These are phyloP conservation scores for Cladophialophora carrionii DNA, from an alignment of 2,329 filamentous ascomycete species.

Conservation along the genomic window DNA sequence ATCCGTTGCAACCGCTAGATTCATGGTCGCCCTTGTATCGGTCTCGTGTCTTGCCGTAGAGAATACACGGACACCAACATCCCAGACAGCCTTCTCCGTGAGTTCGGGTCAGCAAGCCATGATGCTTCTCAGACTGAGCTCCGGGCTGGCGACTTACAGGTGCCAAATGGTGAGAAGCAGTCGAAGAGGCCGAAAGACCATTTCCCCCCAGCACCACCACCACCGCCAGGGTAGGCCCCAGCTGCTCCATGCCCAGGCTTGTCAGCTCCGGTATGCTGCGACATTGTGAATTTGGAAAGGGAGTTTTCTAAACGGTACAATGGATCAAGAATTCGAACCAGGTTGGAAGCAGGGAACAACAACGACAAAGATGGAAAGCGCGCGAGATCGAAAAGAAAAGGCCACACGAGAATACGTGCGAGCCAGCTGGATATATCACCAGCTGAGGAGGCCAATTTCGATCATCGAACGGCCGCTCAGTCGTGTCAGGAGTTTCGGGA, in stretches of 20 bases:
- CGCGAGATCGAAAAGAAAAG: neutral
- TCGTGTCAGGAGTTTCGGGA: neutral
- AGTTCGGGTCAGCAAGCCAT: neutral
- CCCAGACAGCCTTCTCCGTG: slow-evolving; percentile 39
- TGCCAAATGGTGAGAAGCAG: slow-evolving; percentile 42
- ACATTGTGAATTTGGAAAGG: slow-evolving; percentile 4
- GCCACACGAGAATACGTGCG: neutral
- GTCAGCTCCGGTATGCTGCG: slow-evolving; percentile 9
- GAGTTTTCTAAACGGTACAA: neutral
- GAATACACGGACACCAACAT: slow-evolving; percentile 42
- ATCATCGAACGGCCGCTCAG: neutral
- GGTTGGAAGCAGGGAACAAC: neutral
- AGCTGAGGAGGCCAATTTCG: neutral
- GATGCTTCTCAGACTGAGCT: neutral
- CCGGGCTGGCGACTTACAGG: slow-evolving; percentile 38
- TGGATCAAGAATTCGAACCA: neutral
- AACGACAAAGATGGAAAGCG: neutral
- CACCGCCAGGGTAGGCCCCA: slow-evolving; percentile 6
- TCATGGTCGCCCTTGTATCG: slow-evolving; percentile 42
- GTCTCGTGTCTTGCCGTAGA: slow-evolving; percentile 42
- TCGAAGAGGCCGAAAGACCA: slow-evolving; percentile 44
- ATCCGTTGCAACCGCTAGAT: slow-evolving; percentile 40
- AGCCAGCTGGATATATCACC: slow-evolving; percentile 4
- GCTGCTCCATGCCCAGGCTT: slow-evolving; percentile 7
- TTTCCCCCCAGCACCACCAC: slow-evolving; percentile 28